Evolutionary conservation across 306 rosid genomes (phyloP), one percentile per base, ranked within the genome.

Genomic region (Morella rubra): DNA sequence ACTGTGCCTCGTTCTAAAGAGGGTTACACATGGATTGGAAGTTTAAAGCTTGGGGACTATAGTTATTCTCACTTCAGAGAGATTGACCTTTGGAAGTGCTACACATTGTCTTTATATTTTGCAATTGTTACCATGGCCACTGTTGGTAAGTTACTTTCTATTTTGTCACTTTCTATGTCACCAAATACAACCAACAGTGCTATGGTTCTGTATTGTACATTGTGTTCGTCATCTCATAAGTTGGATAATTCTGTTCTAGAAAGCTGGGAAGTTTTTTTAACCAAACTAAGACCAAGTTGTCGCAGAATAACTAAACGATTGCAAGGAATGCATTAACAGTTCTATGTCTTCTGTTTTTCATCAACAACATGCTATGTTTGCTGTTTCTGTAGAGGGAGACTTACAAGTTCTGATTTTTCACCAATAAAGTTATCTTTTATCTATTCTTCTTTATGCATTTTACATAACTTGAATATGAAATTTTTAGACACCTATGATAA

Each of bases 81-180:
- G 7, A 92, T 95, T 51, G 99, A 92, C 84, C 8, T 95, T 45
- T 91, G 93, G 96, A 90, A 83, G 84, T 93, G 99, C 69, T 95
- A 95, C 80, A 91, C 84, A 18, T 90, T 97, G 24, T 95, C 99
- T 2, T 74, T 95, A 79, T 95, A 95, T 73, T 95, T 95, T 56
- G 97, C 99, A 59, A 81, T 95, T 76, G 99, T 95, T 65, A 95
- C 99, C 0, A 95, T 95, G 99, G 93, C 98, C 74, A 95, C 99
- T 22, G 97, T 95, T 37, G 99, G 99, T 95, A 84, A 46, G 89
- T 82, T 72, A 50, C 44, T 41, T 54, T 32, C 37, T 32, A 32
- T 32, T 45, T 45, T 67, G 44, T 67, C 13, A 50, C 58, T 70
- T 32, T 20, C 41, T 24, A 12, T 6, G 22, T 11, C 44, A 69